Evolutionary conservation across 352 stramenopile genomes (phyloP), one percentile per base, ranked within the genome.

Genomic region (Phytophthora megakarya): DNA sequence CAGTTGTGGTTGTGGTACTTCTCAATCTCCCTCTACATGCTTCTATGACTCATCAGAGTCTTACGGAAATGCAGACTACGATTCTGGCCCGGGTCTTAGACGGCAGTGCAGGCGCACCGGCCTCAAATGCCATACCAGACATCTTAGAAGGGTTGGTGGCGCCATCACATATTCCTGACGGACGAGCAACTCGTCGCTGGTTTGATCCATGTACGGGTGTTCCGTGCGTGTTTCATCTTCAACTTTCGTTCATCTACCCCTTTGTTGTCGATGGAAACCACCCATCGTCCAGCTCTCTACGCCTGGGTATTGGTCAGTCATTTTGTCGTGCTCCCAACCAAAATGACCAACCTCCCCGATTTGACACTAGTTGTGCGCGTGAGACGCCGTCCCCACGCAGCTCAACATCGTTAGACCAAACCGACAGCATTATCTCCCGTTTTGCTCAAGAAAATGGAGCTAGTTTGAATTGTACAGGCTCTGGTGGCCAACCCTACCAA

Each of bases 191-290:
- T 13, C 46, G 25, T n/a, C 37, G 12, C 5, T 65, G 57, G 57
- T 44, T 61, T 16, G 38, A 58, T 5, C 57, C 57, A 2, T 46
- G 46, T 3, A 58, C 46, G 9, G 38, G 57, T 2, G 26, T 21
- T 16, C 5, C 8, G 28, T 52, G 40, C 16, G 21, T 1, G 3
- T 45, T 65, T 35, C 46, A 21, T 5, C 37, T 58, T 12, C 57
- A 65, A 11, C 28, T 53, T 15, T 25, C 12, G 5, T 35, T 58
- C 5, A 28, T 53, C 32, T 65, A 58, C 19, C 38, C 57, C 10
- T 59, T 65, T 32, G 47, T 48, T 5, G 47, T 46, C 7, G 39
- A 46, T 28, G 19, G 7, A 4, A 28, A 46, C 39, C 39, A 46
- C 15, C 39, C 39, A 9, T n/a, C 18, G 4, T 19, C 39, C 3